Conservation (phyloP, 1,139 yeast species). For the Pichia sp. region DNA sequence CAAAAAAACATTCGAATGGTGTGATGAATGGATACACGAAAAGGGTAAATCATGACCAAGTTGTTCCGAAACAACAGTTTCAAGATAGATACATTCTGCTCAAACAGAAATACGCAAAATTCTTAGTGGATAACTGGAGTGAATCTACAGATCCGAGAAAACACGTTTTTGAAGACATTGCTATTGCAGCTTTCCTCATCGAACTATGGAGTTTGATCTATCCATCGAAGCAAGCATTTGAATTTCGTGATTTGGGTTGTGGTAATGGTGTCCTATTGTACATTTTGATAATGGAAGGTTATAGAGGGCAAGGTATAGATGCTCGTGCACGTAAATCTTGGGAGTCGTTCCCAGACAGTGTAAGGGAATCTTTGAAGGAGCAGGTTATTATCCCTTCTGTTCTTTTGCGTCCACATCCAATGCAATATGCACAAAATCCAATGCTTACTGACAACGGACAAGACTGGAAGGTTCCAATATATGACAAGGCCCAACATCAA, state of each 20-base stretch:
- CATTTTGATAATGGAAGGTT: slow-evolving; percentile 73
- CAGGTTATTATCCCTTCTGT: slow-evolving; percentile 76
- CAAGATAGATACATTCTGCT: slow-evolving; percentile 76
- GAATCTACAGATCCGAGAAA: slow-evolving; percentile 93
- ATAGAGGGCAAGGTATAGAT: slow-evolving; percentile 77
- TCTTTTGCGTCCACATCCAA: slow-evolving; percentile 61
- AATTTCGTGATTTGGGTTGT: slow-evolving; percentile 88
- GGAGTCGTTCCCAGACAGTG: slow-evolving; percentile 59
- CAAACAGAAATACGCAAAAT: slow-evolving; percentile 75
- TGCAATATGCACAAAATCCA: slow-evolving; percentile 46
- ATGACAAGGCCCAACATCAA: slow-evolving; percentile 18
- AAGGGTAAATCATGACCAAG: slow-evolving; percentile 80
- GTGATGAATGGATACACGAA: slow-evolving; percentile 80
- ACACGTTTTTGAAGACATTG: slow-evolving; percentile 94
- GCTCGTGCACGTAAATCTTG: slow-evolving; percentile 89
- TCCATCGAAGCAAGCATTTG: slow-evolving; percentile 40
- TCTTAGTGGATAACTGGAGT: slow-evolving; percentile 76
- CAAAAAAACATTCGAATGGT: slow-evolving; percentile 77
- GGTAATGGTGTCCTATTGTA: slow-evolving; percentile 89
- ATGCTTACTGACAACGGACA: slow-evolving; percentile 52
- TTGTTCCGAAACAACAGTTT: slow-evolving; percentile 74
- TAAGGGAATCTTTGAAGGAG: slow-evolving; percentile 54
- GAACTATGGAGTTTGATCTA: slow-evolving; percentile 73
- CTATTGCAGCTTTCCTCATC: slow-evolving; percentile 92
- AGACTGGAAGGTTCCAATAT: slow-evolving; percentile 46